A percentile compares a stretch with the other conserved stretches of the same genome.
These are phyloP conservation scores for Lichtheimia ramosa DNA, from an alignment of 371 early-diverging fungal genomes.

Conservation along the genomic window DNA sequence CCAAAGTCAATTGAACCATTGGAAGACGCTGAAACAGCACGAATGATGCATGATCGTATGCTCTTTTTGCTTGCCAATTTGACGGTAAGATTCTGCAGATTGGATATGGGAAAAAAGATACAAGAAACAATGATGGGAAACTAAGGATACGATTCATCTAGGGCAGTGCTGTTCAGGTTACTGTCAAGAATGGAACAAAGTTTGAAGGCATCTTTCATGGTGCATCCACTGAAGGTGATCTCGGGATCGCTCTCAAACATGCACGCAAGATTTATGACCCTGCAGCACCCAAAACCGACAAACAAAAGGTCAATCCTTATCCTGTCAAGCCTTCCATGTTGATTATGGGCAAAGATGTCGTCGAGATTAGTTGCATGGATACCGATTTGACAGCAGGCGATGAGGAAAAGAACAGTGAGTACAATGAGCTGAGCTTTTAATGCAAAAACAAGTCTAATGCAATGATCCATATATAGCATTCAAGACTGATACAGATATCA, in stretches of 20 bases:
- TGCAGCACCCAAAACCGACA: constrained; percentile 20
- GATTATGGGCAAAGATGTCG: constrained; percentile 71
- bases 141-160: constrained; percentile 20
- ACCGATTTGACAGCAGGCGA: constrained; percentile 59
- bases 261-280: constrained; percentile 52
- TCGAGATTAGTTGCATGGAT: constrained; percentile 56
- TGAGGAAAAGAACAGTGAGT: constrained; percentile 52
- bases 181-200: constrained; percentile 62
- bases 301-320: constrained; percentile 53
- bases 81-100: constrained; percentile 53
- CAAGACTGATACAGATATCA: constrained; percentile 91
- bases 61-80: constrained; percentile 72
- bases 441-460: not conserved
- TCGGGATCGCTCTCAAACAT: constrained; percentile 75
- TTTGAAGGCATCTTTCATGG: constrained; percentile 83
- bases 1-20: not conserved
- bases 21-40: constrained; percentile 29
- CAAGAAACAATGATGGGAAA: not conserved
- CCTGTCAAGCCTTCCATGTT: constrained; percentile 51
- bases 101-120: not conserved
- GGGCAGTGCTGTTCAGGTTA: constrained; percentile 78
- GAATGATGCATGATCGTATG: constrained; percentile 72
- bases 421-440: too few species aligned
- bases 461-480: constrained; percentile 49
- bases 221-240: constrained; percentile 70